Conservation (phyloP, 257 asterid species). For the Plantago elongata region DNA sequence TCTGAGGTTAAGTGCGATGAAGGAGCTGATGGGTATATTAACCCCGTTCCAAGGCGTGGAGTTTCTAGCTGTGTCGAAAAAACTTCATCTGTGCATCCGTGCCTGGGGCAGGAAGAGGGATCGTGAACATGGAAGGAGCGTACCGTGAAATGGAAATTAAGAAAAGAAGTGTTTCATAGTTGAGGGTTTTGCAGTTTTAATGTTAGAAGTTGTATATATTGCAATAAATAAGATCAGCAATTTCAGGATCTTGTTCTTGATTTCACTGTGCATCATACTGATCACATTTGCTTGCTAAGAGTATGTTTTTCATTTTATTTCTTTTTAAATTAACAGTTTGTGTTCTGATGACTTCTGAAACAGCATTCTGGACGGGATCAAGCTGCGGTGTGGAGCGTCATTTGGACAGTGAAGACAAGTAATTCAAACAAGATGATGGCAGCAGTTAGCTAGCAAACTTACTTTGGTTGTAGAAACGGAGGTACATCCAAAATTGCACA, state of each 20-base stretch:
- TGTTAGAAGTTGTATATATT: neutral
- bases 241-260: neutral
- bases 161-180: neutral
- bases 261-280: neutral
- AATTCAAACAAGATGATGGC: neutral
- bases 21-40: constrained; percentile 23
- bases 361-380: neutral
- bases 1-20: constrained; percentile 26
- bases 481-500: too few relatives aligned
- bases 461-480: too few relatives aligned
- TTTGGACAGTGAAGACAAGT: neutral
- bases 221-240: neutral
- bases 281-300: neutral
- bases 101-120: constrained; percentile 37
- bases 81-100: constrained; percentile 28
- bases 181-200: neutral
- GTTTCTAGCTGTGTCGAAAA: constrained; percentile 26
- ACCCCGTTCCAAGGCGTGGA: constrained; percentile 31
- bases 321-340: neutral
- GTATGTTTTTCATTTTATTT: neutral
- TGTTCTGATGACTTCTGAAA: neutral
- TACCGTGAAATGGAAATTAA: neutral
- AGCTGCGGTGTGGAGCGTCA: neutral
- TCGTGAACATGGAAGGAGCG: neutral
- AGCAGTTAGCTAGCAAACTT: neutral